Percentiles rank a stretch among this genome's conserved stretches.
Evolutionary conservation across 2,329 filamentous ascomycete species (phyloP).

Genomic region (Parafenestella ontariensis): DNA sequence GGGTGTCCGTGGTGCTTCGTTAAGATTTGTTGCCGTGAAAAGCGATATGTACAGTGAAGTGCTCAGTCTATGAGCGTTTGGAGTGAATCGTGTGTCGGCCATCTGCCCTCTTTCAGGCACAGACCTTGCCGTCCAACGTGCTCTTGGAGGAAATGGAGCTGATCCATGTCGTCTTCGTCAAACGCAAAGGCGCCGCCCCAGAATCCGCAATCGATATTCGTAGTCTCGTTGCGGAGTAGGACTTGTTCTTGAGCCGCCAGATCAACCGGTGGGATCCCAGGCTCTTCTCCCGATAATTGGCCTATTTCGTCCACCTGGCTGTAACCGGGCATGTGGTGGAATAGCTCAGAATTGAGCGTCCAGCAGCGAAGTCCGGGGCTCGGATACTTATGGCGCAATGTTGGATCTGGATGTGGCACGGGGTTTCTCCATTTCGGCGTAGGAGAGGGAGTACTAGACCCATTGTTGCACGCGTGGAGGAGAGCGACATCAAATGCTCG

Average conservation of each 20-base stretch:
- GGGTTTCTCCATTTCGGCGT: conserved; percentile 29
- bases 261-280: conserved; percentile 46
- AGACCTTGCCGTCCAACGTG: conserved; percentile 48
- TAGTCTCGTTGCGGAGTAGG: conserved; percentile 42
- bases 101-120: conserved; percentile 45
- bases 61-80: conserved; percentile 18
- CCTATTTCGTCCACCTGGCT: conserved; percentile 49
- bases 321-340: conserved; percentile 53
- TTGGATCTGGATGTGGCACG: conserved; percentile 27
- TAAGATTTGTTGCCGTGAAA: conserved; percentile 8
- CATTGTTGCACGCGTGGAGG: conserved; percentile 50
- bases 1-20: not conserved
- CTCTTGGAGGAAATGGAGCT: conserved; percentile 45
- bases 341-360: conserved; percentile 54
- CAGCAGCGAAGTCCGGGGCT: conserved; percentile 51
- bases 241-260: conserved; percentile 42
- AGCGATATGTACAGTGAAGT: conserved; percentile 10
- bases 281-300: conserved; percentile 35
- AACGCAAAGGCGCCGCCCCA: conserved; percentile 49
- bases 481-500: conserved; percentile 54
- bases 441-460: conserved; percentile 38
- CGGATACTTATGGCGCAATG: conserved; percentile 36
- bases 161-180: conserved; percentile 37
- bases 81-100: conserved; percentile 9
- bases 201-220: conserved; percentile 51